These are phyloP conservation scores for Diaporthe citrichinensis DNA, from an alignment of 2,329 filamentous ascomycete genomes.

Conservation along the genomic window DNA sequence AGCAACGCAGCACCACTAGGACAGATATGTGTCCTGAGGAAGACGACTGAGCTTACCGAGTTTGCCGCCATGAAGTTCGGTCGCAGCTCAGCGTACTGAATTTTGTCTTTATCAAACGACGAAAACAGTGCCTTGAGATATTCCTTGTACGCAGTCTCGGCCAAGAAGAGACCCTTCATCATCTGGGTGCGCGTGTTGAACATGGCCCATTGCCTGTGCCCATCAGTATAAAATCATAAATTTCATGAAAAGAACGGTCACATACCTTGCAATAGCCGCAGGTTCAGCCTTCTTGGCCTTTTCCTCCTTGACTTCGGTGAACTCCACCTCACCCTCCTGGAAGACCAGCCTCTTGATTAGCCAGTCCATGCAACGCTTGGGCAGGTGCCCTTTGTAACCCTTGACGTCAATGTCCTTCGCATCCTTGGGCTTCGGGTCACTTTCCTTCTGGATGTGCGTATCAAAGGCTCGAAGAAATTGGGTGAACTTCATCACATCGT, in stretches of 20 bases:
- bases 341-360: constrained; percentile 74
- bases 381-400: not conserved
- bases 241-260: not conserved
- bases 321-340: constrained; percentile 64
- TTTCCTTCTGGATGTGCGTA: not conserved
- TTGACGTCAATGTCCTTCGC: not conserved
- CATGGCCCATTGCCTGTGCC: constrained; percentile 65
- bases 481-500: constrained; percentile 58
- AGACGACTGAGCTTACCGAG: constrained; percentile 62
- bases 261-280: not conserved
- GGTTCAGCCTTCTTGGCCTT: not conserved
- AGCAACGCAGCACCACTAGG: not conserved
- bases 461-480: constrained; percentile 57
- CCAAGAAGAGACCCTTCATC: constrained; percentile 81
- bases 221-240: not conserved
- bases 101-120: constrained; percentile 74
- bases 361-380: constrained; percentile 57
- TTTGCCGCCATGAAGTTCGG: constrained; percentile 78
- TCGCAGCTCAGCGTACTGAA: constrained; percentile 80
- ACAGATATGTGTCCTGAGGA: constrained; percentile 57
- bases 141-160: constrained; percentile 71
- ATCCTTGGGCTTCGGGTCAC: no score
- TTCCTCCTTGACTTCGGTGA: not conserved
- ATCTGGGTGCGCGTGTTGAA: constrained; percentile 80
- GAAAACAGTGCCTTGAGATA: constrained; percentile 74